Base-by-base conservation (phyloP, 2,329 filamentous ascomycete species). In the Aureobasidium lini region DNA sequence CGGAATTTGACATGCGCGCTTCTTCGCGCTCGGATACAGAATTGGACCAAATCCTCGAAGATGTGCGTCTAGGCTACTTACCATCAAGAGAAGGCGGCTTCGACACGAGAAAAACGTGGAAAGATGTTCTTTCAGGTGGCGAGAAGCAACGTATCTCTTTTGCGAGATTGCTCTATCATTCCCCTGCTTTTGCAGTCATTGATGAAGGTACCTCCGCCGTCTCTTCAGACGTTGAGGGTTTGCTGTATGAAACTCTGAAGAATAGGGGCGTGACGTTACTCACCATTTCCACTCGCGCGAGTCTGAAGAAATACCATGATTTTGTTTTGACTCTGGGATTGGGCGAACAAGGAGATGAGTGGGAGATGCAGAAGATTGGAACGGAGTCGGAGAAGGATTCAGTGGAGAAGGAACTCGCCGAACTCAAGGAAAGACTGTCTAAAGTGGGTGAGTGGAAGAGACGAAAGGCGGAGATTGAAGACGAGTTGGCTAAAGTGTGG, bases 71-170 rank as follows among this genome's bases (percentile, higher is more conserved):
- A 0, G 93, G 91, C 4, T 97, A 99, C 72, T 81, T 99, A 0
- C 89, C 90, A 1, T 85, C 92, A 50, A 85, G 94, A 15, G 94
- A 99, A 77, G 94, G 94, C 40, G 94, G 94, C 13, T 97, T 91
- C 91, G 90, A 99, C 70, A 94, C 90, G 4, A 84, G 90, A 60
- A 97, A 99, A 74, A 92, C 96, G 70, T 99, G 94, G 94, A 96
- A 97, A 75, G 93, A 97, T 66, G 90, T 99, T 4, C 80, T 99
- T n/a, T 93, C 88, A 64, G 94, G 94, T 40, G 94, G 94, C 11
- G 94, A 99, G 79, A 99, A 99, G 77, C 94, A 99, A 76, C 81
- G 94, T 23, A 90, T 99, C 83, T 90, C 85, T 0, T 90, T 99
- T 67, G 93, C 95, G 4, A 80, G 94, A 46, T 73, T 99, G 52